These are phyloP conservation scores for Candida labiduridarum DNA, from an alignment of 1,139 yeast species.

Conservation along the genomic window DNA sequence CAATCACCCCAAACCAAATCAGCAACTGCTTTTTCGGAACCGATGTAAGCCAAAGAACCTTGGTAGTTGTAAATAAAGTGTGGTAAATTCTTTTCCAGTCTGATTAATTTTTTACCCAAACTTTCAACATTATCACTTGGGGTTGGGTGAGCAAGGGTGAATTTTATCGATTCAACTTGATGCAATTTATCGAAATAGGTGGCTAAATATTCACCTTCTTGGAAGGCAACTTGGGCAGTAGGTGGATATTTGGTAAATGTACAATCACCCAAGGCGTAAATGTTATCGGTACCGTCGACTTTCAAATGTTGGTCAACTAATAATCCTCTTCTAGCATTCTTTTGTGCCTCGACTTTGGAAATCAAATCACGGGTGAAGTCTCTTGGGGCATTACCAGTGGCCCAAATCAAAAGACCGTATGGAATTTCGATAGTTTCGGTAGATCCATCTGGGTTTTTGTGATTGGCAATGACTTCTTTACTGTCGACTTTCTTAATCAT, in stretches of 20 bases:
- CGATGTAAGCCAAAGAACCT: constrained; percentile 82
- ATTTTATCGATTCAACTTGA: constrained; percentile 63
- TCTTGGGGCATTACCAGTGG: constrained; percentile 94
- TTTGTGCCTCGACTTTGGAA: constrained; percentile 75
- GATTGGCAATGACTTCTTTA: constrained; percentile 67
- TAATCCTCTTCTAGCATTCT: constrained; percentile 86
- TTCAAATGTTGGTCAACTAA: constrained; percentile 80
- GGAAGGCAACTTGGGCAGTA: constrained; percentile 97
- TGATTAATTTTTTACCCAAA: constrained; percentile 41
- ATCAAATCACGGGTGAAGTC: constrained; percentile 70
- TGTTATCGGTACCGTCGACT: constrained; percentile 81
- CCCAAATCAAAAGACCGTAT: constrained; percentile 92
- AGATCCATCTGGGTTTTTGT: constrained; percentile 47
- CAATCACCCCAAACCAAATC: constrained; percentile 88
- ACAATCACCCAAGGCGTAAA: constrained; percentile 93
- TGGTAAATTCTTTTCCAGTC: constrained; percentile 51
- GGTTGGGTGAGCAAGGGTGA: constrained; percentile 29
- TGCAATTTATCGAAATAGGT: constrained; percentile 68
- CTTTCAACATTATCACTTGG: constrained; percentile 41
- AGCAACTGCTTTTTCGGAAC: constrained; percentile 92
- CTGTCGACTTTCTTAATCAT: constrained; percentile 85
- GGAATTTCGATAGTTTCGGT: constrained; percentile 67
- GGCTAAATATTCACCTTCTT: constrained; percentile 86
- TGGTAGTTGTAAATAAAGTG: constrained; percentile 64
- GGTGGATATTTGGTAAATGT: constrained; percentile 90